A percentile compares a stretch with the other conserved stretches of the same genome.
phyloP scores from a whole-genome alignment of 306 rosid species.

The Argentina anserina region DNA sequence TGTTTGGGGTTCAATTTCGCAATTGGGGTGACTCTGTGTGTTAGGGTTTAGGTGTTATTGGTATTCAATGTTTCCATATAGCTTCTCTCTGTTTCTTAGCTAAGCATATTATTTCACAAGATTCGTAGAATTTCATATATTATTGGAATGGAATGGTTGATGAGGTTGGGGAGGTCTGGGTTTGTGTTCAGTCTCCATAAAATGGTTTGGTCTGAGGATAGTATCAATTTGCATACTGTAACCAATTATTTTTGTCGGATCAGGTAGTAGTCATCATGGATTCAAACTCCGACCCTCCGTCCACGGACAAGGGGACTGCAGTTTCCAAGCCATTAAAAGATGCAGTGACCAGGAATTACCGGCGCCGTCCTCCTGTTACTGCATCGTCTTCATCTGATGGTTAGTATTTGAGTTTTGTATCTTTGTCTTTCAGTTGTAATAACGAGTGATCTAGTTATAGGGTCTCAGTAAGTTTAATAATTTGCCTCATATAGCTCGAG shows the following conservation, averaged over 20 bases:
- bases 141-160: too few species aligned
- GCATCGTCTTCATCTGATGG: slow-evolving; percentile 68
- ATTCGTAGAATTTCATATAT: too few species aligned
- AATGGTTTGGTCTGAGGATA: background rate
- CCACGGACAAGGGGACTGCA: slow-evolving; percentile 31
- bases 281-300: slow-evolving; percentile 28
- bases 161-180: background rate
- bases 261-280: slow-evolving; percentile 51
- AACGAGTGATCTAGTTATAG: slow-evolving; percentile 3
- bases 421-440: slow-evolving; percentile 19
- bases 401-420: slow-evolving; percentile 33
- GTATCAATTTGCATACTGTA: background rate
- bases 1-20: background rate
- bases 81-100: too few species aligned
- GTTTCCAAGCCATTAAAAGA: slow-evolving; percentile 75
- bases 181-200: background rate
- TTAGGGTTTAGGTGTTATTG: background rate
- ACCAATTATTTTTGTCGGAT: slow-evolving; percentile 13
- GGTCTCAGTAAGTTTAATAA: background rate
- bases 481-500: background rate
- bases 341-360: slow-evolving; percentile 65
- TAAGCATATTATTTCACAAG: too few species aligned
- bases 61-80: background rate
- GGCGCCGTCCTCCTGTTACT: slow-evolving; percentile 68
- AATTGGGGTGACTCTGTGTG: background rate